Conservation (phyloP, 169 alveolate genomes). For the Eimeria necatrix region DNA sequence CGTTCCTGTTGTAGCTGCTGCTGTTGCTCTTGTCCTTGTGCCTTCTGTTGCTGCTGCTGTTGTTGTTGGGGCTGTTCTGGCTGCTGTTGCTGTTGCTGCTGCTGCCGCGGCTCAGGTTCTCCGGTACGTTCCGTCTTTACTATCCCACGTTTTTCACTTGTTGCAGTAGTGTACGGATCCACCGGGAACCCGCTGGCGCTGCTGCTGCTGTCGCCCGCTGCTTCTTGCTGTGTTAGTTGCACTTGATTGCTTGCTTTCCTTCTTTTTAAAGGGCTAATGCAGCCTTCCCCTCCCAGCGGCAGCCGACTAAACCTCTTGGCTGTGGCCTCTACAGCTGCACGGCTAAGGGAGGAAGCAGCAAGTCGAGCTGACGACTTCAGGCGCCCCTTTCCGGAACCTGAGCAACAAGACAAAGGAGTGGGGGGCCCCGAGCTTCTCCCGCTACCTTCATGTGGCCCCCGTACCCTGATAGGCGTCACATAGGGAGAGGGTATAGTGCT, state of each 20-base stretch:
- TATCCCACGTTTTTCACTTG: neutral
- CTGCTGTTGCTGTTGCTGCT: neutral
- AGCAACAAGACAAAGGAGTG: neutral
- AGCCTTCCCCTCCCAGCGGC: neutral
- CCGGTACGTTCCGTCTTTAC: neutral
- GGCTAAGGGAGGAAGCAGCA: conserved; percentile 11
- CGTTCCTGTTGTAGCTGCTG: neutral
- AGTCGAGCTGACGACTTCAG: conserved; percentile 11
- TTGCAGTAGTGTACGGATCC: neutral
- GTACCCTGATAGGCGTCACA: neutral
- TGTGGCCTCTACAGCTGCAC: neutral
- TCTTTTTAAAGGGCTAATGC: neutral
- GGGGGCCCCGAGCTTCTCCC: neutral
- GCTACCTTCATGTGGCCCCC: neutral
- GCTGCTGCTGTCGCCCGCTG: neutral
- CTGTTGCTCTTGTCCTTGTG: neutral
- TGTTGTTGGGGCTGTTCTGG: neutral
- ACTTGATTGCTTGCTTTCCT: neutral
- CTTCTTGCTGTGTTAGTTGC: neutral
- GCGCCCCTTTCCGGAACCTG: neutral
- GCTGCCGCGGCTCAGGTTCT: neutral
- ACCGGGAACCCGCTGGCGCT: neutral
- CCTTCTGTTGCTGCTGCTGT: neutral
- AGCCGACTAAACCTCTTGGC: neutral
- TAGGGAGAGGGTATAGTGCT: conserved; percentile 22